Evolutionary conservation across 352 stramenopile genomes (phyloP), one percentile per base, ranked within the genome.

Genomic region (Phytophthora uliginosa): DNA sequence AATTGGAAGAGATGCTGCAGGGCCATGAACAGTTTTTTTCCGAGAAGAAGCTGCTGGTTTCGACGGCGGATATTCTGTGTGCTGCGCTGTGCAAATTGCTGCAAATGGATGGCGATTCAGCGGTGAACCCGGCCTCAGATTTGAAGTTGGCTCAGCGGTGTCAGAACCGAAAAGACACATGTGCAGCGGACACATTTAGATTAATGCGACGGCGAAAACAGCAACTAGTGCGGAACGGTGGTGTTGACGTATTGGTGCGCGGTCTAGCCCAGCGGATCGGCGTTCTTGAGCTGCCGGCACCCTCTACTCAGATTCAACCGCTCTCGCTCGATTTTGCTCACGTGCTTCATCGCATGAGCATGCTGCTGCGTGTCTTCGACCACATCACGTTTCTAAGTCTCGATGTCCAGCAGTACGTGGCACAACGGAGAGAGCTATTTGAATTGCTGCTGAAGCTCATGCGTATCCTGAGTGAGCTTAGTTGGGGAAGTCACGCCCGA

Each of bases 321-420:
- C 26, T 80, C 38, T 68, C 62, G 24, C 26, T 69, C 2, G 61
- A 78, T 2, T 59, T 65, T 12, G 61, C 63, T 31, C 66, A 40
- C 22, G 72, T 62, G 18, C 71, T 92, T 2, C 80, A 89, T 58
- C 59, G 68, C 13, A 13, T 90, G 8, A 74, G 75, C n/a, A 73
- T 72, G 31, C 36, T 89, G 34, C 70, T 95, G 2, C 75, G 61
- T n/a, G 73, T 95, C 8, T 70, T 95, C 12, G 85, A 94, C 20
- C 89, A 95, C 74, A 80, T 77, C 13, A 88, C 86, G 2, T 95
- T 92, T 69, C 66, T 93, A 13, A 76, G 73, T 1, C 45, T 53
- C 1, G 66, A 83, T 33, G 81, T 89, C 2, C 87, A 95, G 63
- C 68, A 69, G 5, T 73, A 84, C 48, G 64, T 95, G 54, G 83